Conservation (phyloP, 768 basidiomycete species). For the Kwoniella europaea region DNA sequence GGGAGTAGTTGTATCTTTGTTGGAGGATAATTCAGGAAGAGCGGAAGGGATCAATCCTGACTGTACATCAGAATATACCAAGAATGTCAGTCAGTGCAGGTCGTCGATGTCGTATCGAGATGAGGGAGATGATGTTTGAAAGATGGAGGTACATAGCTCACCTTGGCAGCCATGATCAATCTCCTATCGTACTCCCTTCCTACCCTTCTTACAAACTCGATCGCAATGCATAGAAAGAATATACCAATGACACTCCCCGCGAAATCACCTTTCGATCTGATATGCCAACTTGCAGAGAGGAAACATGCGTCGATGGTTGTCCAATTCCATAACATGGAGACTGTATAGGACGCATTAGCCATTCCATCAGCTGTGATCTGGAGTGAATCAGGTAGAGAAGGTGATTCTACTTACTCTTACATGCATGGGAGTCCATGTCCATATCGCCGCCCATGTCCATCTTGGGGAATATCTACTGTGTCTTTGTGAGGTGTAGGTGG, state of each 20-base stretch:
- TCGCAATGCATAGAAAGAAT: slow-evolving; percentile 55
- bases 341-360: slow-evolving; percentile 12
- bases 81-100: too few species aligned
- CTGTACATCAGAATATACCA: not conserved
- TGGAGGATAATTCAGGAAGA: not conserved
- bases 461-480: not conserved
- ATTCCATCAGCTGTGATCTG: not conserved
- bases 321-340: slow-evolving; percentile 58
- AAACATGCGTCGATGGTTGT: slow-evolving; percentile 57
- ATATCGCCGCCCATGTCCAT: slow-evolving; percentile 29
- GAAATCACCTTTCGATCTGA: slow-evolving; percentile 47
- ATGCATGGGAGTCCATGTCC: slow-evolving; percentile 24
- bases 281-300: slow-evolving; percentile 54
- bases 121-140: not conserved
- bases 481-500: not conserved
- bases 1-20: slow-evolving; percentile 1
- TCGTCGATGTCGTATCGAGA: too few species aligned
- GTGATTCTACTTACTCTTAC: slow-evolving; percentile 24
- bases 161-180: slow-evolving; percentile 33
- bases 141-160: not conserved
- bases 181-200: slow-evolving; percentile 57
- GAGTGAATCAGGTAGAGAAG: not conserved
- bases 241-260: slow-evolving; percentile 57
- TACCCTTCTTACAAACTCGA: slow-evolving; percentile 54
- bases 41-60: not conserved